Evolutionary conservation across 768 basidiomycete genomes (phyloP).

Genomic region (Naematelia encephala): DNA sequence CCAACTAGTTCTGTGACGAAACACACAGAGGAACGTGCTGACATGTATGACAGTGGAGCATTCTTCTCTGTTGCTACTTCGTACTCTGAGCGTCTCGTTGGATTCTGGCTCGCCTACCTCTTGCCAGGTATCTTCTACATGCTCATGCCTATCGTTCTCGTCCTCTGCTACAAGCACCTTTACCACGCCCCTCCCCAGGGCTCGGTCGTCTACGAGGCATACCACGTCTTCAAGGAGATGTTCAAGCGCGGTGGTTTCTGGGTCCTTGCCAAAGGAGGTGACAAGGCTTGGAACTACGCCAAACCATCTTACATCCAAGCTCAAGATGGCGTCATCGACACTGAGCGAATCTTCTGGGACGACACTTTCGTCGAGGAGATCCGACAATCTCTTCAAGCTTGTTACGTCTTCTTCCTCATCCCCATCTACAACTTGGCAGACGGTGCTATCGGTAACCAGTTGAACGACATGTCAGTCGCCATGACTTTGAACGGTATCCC

Average conservation of each 20-base stretch:
- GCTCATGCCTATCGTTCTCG: slow-evolving; percentile 46
- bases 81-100: slow-evolving; percentile 47
- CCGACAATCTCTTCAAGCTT: slow-evolving; percentile 40
- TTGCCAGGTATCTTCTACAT: slow-evolving; percentile 47
- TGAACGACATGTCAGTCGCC: slow-evolving; percentile 42
- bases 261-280: slow-evolving; percentile 30
- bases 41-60: slow-evolving; percentile 38
- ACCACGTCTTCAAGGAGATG: slow-evolving; percentile 25
- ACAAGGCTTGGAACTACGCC: slow-evolving; percentile 46
- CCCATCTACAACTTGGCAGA: slow-evolving; percentile 49
- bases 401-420: slow-evolving; percentile 45
- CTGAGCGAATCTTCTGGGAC: slow-evolving; percentile 42
- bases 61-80: slow-evolving; percentile 47
- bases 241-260: slow-evolving; percentile 33
- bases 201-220: slow-evolving; percentile 45
- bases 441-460: slow-evolving; percentile 42
- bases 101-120: slow-evolving; percentile 50
- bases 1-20: background rate
- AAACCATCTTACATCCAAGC: slow-evolving; percentile 43
- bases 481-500: slow-evolving; percentile 48
- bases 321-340: slow-evolving; percentile 30
- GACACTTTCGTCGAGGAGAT: slow-evolving; percentile 51
- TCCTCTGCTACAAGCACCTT: slow-evolving; percentile 33
- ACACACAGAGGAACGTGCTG: background rate
- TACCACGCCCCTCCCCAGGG: slow-evolving; percentile 48